Evolutionary conservation across 2,329 filamentous ascomycete genomes (phyloP).

Genomic region (Paracoccidioides lutzii): DNA sequence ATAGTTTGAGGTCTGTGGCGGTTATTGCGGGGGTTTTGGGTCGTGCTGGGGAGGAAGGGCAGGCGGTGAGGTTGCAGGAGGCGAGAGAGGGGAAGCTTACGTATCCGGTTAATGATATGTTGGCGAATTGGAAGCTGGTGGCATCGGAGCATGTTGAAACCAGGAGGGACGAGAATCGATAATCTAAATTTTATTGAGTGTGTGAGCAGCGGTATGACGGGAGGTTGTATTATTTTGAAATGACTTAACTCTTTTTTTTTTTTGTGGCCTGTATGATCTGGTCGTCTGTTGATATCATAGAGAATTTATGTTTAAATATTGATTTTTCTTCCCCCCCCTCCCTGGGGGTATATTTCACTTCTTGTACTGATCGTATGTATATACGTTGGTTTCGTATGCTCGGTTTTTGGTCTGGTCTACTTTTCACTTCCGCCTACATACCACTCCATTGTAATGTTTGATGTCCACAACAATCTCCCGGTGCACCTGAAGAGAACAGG

Average conservation of each 20-base stretch:
- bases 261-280: neutral
- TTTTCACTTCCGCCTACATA: too few species aligned
- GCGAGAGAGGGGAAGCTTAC: conserved; percentile 51
- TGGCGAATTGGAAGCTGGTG: conserved; percentile 3
- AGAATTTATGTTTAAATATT: neutral
- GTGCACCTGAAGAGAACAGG: too few species aligned
- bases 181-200: neutral
- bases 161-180: neutral
- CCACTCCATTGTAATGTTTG: too few species aligned
- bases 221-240: neutral
- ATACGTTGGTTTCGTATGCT: too few species aligned
- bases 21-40: conserved; percentile 78
- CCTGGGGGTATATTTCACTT: too few species aligned
- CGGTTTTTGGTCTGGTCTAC: too few species aligned
- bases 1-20: conserved; percentile 72
- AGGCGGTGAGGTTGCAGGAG: conserved; percentile 50
- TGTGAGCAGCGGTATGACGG: neutral
- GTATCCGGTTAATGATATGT: conserved; percentile 29
- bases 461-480: too few species aligned
- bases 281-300: neutral
- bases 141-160: neutral
- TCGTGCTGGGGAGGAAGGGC: conserved; percentile 67
- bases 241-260: neutral
- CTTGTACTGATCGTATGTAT: too few species aligned
- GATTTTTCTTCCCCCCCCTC: too few species aligned